Evolutionary conservation across 768 basidiomycete genomes (phyloP), one percentile per base, ranked within the genome.

Genomic region (Infundibulicybe gibba): DNA sequence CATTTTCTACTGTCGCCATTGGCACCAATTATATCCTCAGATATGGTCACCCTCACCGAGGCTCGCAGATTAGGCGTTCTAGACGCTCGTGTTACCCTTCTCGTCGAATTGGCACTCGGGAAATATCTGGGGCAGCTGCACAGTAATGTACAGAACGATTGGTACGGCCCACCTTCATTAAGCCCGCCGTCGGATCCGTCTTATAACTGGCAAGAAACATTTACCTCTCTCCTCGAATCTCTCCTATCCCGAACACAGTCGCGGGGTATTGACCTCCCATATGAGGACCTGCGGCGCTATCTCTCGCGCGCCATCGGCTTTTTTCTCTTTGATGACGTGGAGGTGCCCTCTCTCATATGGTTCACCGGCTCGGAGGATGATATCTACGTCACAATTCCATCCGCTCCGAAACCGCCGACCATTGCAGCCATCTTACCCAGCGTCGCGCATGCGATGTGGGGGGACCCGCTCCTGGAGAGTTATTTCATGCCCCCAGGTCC

Each of bases 181-280:
- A 50, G 49, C 5, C 61, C 56, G 16, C 63, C 68, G n/a, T 33
- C 49, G 10, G 66, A 74, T 5, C 63, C 70, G 13, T 72, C 71
- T 1, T 87, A 83, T 58, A 83, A 76, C 62, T 90, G 87, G 87
- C 83, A 89, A 63, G 85, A 85, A 55, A 79, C 82, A 1, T 89
- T 89, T 61, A 80, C 80, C 5, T 43, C 62, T 8, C 65, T 78
- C 5, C 63, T 90, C 40, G 87, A 89, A 50, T 66, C 65, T 6
- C 62, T 82, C 12, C 62, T 89, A n/a, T 58, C 60, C n/a, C 61
- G 65, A 6, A 72, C 77, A 13, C 68, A 74, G 45, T 49, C 52
- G 2, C 51, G 54, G 37, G 51, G 52, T 20, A 48, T 65, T 2
- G 60, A 55, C 20, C 55, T 78, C 2, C 67, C 73, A 12, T 71